Evolutionary conservation across 768 basidiomycete genomes (phyloP).

Genomic region (Tephrocybe sp.): DNA sequence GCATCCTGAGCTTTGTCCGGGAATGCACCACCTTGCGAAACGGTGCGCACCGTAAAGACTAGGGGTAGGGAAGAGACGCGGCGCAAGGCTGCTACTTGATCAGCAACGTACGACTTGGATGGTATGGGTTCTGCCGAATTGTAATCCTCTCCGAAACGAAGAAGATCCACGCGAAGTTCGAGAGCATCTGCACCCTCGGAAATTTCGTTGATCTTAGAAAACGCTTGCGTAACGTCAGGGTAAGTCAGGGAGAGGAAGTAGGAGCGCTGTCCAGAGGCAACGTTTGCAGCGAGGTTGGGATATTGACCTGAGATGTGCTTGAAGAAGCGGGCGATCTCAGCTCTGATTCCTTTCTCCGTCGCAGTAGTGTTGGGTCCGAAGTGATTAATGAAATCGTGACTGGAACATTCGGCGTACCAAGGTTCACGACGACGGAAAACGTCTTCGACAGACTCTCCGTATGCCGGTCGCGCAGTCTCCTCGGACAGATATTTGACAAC

Average conservation of each 20-base stretch:
- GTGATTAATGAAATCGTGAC: constrained; percentile 80
- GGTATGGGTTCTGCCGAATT: constrained; percentile 58
- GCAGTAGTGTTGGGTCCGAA: constrained; percentile 33
- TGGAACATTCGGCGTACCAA: constrained; percentile 83
- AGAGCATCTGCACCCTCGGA: constrained; percentile 85
- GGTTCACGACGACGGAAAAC: constrained; percentile 82
- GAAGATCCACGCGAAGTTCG: constrained; percentile 91
- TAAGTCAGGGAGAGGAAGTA: constrained; percentile 94
- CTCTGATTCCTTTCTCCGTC: constrained; percentile 36
- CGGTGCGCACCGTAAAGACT: constrained; percentile 87
- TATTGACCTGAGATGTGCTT: constrained; percentile 73
- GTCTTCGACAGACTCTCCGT: constrained; percentile 81
- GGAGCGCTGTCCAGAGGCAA: constrained; percentile 57
- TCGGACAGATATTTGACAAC: constrained; percentile 76
- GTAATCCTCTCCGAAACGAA: constrained; percentile 50
- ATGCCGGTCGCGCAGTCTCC: constrained; percentile 81
- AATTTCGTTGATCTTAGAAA: constrained; percentile 68
- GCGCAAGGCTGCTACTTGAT: constrained; percentile 78
- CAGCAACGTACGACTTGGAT: constrained; percentile 66
- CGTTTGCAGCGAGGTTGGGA: constrained; percentile 60
- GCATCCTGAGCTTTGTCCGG: constrained; percentile 74
- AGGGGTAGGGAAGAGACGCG: constrained; percentile 79
- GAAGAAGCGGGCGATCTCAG: constrained; percentile 85
- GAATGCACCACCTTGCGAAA: constrained; percentile 88
- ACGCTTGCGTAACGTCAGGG: constrained; percentile 75